Conservation (phyloP, 306 rosid species). For the Cucurbita maxima region DNA sequence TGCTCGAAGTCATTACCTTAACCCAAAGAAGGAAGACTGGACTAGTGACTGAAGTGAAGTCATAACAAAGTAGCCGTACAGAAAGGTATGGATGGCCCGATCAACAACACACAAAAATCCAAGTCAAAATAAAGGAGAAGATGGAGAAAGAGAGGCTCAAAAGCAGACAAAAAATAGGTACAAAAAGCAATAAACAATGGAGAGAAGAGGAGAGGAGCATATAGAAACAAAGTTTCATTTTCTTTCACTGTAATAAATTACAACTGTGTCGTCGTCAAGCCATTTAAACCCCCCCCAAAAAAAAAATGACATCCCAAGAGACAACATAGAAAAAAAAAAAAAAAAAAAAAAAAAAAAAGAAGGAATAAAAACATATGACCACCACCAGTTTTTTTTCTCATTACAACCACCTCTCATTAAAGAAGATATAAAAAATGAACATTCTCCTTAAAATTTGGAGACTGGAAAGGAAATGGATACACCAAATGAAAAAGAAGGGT, state of each 20-base stretch:
- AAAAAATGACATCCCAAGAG: constrained; percentile 8
- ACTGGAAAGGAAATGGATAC: constrained; percentile 16
- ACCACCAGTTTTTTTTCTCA: constrained; percentile 19
- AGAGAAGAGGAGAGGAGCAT: not conserved
- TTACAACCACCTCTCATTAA: constrained; percentile 37
- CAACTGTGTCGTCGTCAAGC: constrained; percentile 44
- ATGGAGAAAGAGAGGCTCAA: not conserved
- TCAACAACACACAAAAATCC: not conserved
- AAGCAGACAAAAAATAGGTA: not conserved
- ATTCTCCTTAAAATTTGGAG: constrained; percentile 94
- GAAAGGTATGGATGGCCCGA: no score
- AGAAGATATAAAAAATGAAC: constrained; percentile 29
- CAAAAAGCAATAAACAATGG: not conserved
- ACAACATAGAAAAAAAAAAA: constrained; percentile 11
- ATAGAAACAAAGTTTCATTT: constrained; percentile 2
- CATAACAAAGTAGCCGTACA: no score
- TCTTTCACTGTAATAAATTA: constrained; percentile 35
- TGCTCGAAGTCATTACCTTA: no score
- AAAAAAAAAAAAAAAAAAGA: constrained; percentile 23
- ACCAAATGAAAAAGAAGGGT: not conserved
- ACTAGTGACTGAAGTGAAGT: no score
- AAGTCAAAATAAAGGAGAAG: no score
- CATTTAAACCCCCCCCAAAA: constrained; percentile 13
- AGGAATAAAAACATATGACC: constrained; percentile 13
- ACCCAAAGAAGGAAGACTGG: no score